Conservation (phyloP, 495 filamentous ascomycete species). For the Talaromyces adpressus region DNA sequence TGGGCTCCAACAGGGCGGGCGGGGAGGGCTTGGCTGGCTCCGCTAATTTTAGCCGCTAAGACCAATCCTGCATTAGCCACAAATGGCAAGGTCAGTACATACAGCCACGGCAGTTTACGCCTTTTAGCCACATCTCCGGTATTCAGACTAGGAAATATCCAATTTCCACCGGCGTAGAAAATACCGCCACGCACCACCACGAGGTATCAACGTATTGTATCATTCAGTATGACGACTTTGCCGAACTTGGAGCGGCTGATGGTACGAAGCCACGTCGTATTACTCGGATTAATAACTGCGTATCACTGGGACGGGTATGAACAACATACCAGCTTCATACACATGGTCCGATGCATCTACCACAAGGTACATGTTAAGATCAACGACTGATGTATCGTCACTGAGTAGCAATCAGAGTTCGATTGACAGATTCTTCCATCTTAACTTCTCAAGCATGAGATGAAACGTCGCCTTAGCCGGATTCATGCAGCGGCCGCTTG, state of each 20-base stretch:
- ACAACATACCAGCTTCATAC: no score
- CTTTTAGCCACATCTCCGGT: neutral
- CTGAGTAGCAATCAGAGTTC: neutral
- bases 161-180: neutral
- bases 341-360: no score
- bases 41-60: neutral
- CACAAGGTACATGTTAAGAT: neutral
- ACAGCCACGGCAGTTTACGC: neutral
- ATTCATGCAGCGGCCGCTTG: neutral
- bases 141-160: neutral
- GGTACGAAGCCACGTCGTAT: neutral
- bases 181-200: neutral
- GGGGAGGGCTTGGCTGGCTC: neutral
- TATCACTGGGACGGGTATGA: neutral
- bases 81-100: neutral
- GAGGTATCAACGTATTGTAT: neutral
- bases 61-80: neutral
- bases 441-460: neutral
- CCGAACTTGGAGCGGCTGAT: neutral
- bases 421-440: no score
- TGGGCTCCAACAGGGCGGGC: neutral
- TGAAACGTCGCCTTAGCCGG: slow-evolving; percentile 1
- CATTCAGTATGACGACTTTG: neutral
- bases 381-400: neutral
- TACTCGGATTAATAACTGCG: neutral